These are phyloP conservation scores for Oryza glaberrima DNA, from an alignment of 176 grass and related monocot genomes.

Conservation along the genomic window DNA sequence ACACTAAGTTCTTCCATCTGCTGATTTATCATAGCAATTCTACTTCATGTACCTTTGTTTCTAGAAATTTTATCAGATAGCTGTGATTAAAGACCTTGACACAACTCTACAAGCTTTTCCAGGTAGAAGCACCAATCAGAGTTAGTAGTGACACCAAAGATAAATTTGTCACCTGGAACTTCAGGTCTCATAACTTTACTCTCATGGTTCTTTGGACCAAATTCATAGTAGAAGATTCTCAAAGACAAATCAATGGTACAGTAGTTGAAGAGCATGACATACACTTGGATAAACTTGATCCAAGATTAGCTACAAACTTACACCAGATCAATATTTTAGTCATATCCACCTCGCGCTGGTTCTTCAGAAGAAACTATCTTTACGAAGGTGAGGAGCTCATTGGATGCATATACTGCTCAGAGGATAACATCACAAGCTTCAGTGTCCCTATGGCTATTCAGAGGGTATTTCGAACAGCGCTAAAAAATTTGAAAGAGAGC, in stretches of 20 bases:
- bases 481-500: conserved; percentile 46
- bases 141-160: conserved; percentile 46
- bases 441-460: conserved; percentile 50
- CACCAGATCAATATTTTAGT: conserved; percentile 58
- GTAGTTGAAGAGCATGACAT: conserved; percentile 49
- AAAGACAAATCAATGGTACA: conserved; percentile 64
- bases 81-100: conserved; percentile 6
- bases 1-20: background rate
- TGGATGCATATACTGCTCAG: conserved; percentile 67
- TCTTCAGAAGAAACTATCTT: conserved; percentile 66
- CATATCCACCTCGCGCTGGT: conserved; percentile 64
- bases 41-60: conserved; percentile 9
- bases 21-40: background rate
- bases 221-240: conserved; percentile 63
- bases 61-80: background rate
- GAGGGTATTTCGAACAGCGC: conserved; percentile 48
- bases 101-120: conserved; percentile 33
- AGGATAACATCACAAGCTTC: conserved; percentile 56
- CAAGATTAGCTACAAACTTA: conserved; percentile 52
- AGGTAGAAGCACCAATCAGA: conserved; percentile 57
- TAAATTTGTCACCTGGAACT: conserved; percentile 59
- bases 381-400: conserved; percentile 57
- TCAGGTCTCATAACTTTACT: conserved; percentile 62
- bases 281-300: conserved; percentile 74
- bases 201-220: conserved; percentile 70